phyloP scores from a whole-genome alignment of 2,329 filamentous ascomycete genomes.

The Colletotrichum tofieldiae region DNA sequence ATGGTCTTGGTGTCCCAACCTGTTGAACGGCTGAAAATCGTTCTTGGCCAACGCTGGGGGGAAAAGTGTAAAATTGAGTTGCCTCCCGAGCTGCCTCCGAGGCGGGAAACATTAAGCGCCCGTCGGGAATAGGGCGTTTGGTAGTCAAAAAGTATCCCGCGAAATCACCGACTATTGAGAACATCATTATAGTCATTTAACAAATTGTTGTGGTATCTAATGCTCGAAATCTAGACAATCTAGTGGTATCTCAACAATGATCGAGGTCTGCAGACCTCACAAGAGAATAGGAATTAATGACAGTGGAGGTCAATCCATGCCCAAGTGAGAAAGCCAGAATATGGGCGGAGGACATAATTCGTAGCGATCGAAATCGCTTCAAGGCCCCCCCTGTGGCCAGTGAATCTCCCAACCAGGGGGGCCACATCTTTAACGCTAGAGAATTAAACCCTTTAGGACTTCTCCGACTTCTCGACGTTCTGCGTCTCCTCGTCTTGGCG shows the following conservation, averaged over 20 bases:
- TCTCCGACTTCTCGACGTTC: slow-evolving; percentile 37
- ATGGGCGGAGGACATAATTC: slow-evolving; percentile 33
- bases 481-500: slow-evolving; percentile 42
- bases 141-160: neutral
- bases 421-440: neutral
- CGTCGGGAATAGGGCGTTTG: too few relatives aligned
- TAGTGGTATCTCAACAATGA: slow-evolving; percentile 40
- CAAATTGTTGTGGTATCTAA: slow-evolving; percentile 40
- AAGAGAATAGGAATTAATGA: slow-evolving; percentile 27
- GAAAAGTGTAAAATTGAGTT: neutral
- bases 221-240: slow-evolving; percentile 35
- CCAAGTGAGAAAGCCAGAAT: slow-evolving; percentile 25
- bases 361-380: slow-evolving; percentile 28
- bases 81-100: neutral
- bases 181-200: slow-evolving; percentile 8
- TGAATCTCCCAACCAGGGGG: neutral
- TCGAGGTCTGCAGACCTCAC: slow-evolving; percentile 7
- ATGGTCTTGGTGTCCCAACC: neutral
- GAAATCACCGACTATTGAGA: neutral
- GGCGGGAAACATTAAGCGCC: neutral
- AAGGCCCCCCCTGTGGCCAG: slow-evolving; percentile 14
- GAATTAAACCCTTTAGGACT: slow-evolving; percentile 6
- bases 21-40: neutral
- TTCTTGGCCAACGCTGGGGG: neutral
- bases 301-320: slow-evolving; percentile 20